phyloP scores from a whole-genome alignment of 495 filamentous ascomycete genomes.

The Lindgomyces ingoldianus region DNA sequence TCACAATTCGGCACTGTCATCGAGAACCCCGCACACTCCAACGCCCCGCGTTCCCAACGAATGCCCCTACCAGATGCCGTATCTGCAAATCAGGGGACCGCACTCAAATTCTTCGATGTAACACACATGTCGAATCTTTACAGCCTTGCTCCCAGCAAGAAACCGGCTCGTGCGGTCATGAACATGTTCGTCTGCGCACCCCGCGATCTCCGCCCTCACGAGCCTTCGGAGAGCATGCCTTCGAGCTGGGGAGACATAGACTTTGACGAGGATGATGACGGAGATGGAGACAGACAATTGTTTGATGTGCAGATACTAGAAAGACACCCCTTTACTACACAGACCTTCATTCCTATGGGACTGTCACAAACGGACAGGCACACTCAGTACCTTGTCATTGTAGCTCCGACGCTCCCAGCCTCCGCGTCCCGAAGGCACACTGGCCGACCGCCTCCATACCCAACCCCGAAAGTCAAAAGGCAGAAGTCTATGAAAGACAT shows the following conservation, averaged over 20 bases:
- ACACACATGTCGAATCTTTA: conserved; percentile 71
- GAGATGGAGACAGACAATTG: conserved; percentile 37
- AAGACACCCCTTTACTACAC: conserved; percentile 89
- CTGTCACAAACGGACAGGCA: conserved; percentile 44
- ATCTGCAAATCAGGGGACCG: conserved; percentile 80
- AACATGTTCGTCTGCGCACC: conserved; percentile 91
- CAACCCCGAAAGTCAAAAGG: conserved; percentile 43
- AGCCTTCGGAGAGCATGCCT: conserved; percentile 35
- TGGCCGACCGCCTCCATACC: conserved; percentile 46
- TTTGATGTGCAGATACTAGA: conserved; percentile 80
- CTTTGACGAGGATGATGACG: conserved; percentile 28
- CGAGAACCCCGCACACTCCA: conserved; percentile 61
- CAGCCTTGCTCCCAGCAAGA: conserved; percentile 61
- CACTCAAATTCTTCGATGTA: conserved; percentile 80
- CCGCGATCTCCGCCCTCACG: conserved; percentile 51
- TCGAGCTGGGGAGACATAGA: conserved; percentile 39
- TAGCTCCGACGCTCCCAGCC: conserved; percentile 66
- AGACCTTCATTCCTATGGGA: conserved; percentile 85
- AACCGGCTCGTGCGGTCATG: conserved; percentile 63
- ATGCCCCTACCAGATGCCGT: conserved; percentile 40
- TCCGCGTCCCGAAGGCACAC: conserved; percentile 15
- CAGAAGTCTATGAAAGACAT: conserved; percentile 40
- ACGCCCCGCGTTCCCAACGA: conserved; percentile 40
- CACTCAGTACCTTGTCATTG: conserved; percentile 77
- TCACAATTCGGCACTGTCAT: conserved; percentile 82